Conservation (phyloP, 495 filamentous ascomycete species). For the Penicillium pancosmium region DNA sequence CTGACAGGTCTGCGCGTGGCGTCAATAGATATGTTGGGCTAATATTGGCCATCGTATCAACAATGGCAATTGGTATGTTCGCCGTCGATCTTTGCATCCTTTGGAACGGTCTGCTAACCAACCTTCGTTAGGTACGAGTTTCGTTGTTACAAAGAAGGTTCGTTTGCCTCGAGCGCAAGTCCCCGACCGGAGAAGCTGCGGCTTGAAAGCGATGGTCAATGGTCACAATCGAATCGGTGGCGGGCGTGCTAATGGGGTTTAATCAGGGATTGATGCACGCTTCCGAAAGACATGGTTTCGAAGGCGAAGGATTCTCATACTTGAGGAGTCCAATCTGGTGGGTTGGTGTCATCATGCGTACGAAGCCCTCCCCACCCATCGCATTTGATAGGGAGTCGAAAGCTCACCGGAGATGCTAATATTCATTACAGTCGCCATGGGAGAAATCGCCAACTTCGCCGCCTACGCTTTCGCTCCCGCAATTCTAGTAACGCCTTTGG, state of each 20-base stretch:
- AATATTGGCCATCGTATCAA: constrained; percentile 84
- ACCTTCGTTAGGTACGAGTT: constrained; percentile 70
- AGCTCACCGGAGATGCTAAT: constrained; percentile 12
- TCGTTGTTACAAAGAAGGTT: constrained; percentile 93
- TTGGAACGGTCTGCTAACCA: constrained; percentile 19
- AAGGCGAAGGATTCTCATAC: constrained; percentile 95
- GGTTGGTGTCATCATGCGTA: constrained; percentile 87
- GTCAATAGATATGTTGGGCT: constrained; percentile 80
- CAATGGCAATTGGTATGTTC: constrained; percentile 86
- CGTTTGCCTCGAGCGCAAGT: constrained; percentile 27
- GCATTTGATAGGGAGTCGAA: not conserved
- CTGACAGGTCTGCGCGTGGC: constrained; percentile 41
- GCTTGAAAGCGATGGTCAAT: not conserved
- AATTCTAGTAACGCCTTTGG: constrained; percentile 93
- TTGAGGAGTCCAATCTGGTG: constrained; percentile 93
- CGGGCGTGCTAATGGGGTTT: constrained; percentile 20
- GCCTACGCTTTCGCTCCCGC: constrained; percentile 98
- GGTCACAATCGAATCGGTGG: not conserved
- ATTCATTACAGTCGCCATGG: constrained; percentile 62
- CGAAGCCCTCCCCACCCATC: constrained; percentile 25
- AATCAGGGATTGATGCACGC: constrained; percentile 84
- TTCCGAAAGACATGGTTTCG: constrained; percentile 88
- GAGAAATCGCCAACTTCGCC: constrained; percentile 94
- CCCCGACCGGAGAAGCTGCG: constrained; percentile 9
- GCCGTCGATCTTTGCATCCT: not conserved